Base-by-base conservation (phyloP, 2,329 filamentous ascomycete species). In the Aspergillus melleus region DNA sequence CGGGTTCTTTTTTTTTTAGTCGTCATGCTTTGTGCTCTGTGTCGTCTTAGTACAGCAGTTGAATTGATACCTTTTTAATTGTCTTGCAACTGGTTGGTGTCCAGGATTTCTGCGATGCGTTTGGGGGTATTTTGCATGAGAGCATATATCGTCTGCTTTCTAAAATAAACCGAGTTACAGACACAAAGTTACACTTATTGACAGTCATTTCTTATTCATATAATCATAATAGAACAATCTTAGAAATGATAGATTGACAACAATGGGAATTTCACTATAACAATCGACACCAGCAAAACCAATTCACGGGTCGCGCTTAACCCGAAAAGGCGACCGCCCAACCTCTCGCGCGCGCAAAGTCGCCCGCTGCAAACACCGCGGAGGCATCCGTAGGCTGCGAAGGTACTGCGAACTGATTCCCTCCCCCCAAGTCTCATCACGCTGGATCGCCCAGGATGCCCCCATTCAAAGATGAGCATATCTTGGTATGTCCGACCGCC, bases 401-500 rank as follows among this genome's bases (percentile, higher is more conserved):
- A 58, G 56, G 58, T 36, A 64, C 59, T 62, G 63, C 59, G 65
- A 67, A 63, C 53, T 58, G 16, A 54, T 26, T 32, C 50, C 29
- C n/a, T 57, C 54, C 49, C 26, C 62, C 55, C 56, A 59, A 56
- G 44, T 44, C 55, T 55, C 58, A 58, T 56, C 59, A 39, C 54
- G 44, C 54, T 58, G 55, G 46, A 58, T 57, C 39, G 36, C 67
- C 56, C 64, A 75, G 59, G 36, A 82, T 82, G 80, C 79, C 80
- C 56, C 78, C 79, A 24, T 83, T 82, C 67, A 82, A 81, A 71
- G 80, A 82, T 76, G 80, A 83, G 70, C 80, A 82, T 68, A 76
- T 82, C 57, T 67, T 83, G 67, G 80, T 83, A 75, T 61, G 76
- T 68, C 36, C 22, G 12, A 44, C 19, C 11, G 39, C 16, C 42